These are phyloP conservation scores for Caryopteris hybrid DNA, from an alignment of 305 asterid species.

Conservation along the genomic window DNA sequence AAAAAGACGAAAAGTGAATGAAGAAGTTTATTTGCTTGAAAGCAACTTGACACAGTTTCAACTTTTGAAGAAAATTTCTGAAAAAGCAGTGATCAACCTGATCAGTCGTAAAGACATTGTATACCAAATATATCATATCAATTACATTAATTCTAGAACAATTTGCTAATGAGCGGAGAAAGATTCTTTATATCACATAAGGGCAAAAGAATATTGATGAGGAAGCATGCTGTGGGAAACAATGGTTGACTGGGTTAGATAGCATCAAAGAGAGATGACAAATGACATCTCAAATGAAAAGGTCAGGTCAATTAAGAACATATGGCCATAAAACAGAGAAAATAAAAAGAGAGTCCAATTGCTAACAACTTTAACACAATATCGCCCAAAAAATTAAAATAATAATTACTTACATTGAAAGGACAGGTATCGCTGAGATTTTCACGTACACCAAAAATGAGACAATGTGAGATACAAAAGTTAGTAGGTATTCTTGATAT, in stretches of 20 bases:
- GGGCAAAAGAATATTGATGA: not conserved
- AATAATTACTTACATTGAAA: constrained; percentile 77
- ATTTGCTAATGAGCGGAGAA: not conserved
- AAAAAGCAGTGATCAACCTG: not conserved
- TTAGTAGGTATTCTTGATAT: constrained; percentile 15
- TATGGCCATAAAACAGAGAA: too few relatives aligned
- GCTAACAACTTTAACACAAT: not conserved
- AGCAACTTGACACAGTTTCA: not conserved
- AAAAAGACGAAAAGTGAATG: not conserved
- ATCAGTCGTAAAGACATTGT: not conserved
- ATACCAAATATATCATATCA: not conserved
- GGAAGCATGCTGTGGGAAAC: not conserved
- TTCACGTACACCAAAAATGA: constrained; percentile 28
- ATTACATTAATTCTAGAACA: not conserved
- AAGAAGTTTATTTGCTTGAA: not conserved
- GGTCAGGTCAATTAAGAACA: too few relatives aligned
- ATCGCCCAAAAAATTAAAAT: not conserved
- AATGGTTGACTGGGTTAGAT: not conserved
- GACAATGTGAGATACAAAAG: constrained; percentile 22
- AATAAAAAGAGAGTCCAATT: too few relatives aligned
- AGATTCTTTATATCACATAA: not conserved
- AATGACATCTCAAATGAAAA: not conserved
- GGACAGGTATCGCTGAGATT: constrained; percentile 91
- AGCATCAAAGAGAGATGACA: not conserved
- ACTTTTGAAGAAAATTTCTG: not conserved